Base-by-base conservation (phyloP, 1,284 basidiomycete genomes). In the Erythrobasidium hasegawianum region DNA sequence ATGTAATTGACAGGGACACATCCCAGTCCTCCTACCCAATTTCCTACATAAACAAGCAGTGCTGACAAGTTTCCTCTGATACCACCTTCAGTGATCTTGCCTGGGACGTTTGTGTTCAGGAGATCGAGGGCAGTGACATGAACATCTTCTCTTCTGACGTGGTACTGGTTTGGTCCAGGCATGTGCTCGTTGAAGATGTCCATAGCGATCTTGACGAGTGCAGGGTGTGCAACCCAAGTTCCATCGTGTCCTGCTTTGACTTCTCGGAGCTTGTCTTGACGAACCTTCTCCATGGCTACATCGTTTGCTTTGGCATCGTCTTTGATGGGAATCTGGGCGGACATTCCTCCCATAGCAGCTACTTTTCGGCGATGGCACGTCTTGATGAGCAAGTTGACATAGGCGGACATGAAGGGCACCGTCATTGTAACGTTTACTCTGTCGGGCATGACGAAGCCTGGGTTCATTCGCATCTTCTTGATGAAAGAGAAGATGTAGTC, bases 331-430 rank as follows among this genome's bases (percentile, higher is more conserved):
- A 99, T 98, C 77, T 97, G 93, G 24, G 96, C 96, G 53, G 78
- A 75, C 79, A 81, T 99, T 73, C 96, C 96, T 73, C 96, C 96
- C 87, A 99, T 97, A 13, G 95, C 96, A 18, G 96, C 95, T 26
- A 97, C 96, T 75, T 93, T 90, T 75, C 95, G 93, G 89, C 84
- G 91, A 79, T 99, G 95, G 81, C 96, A 99, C 16, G 94, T 99
- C 81, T 97, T 89, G 79, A 99, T 97, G 70, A 98, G 84, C 53
- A 97, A 86, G 64, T 88, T 86, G 67, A 98, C 96, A 78, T 99
- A 99, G 45, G 94, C 84, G 76, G 94, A 89, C 95, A 97, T 98
- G 83, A 97, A 98, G 20, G 89, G 87, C 11, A 92, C 90, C 45
- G 95, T 95, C 96, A 99, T 99, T 52, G 93, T 96, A 64, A 99